Conservation (phyloP, 1,284 basidiomycete genomes). For the Microbotryum lychnidis-dioicae region DNA sequence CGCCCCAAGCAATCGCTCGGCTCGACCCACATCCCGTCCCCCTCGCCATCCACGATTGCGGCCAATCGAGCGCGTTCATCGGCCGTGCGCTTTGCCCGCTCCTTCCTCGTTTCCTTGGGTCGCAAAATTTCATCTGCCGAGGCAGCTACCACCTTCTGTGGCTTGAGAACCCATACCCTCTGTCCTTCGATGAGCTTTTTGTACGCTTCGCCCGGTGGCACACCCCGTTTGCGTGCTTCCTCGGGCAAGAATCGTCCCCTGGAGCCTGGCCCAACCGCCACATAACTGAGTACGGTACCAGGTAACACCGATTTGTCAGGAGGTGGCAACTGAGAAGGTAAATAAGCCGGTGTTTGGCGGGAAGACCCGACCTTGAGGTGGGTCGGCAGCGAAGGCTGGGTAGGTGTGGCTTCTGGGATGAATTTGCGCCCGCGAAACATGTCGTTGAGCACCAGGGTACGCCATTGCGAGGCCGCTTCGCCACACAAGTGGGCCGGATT, state of each 20-base stretch:
- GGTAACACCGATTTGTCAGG: constrained; percentile 3
- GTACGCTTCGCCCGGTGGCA: constrained; percentile 53
- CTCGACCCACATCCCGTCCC: constrained; percentile 28
- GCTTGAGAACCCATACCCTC: constrained; percentile 35
- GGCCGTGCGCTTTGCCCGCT: neutral
- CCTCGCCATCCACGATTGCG: constrained; percentile 7
- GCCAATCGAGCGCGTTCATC: neutral
- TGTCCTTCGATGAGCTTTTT: constrained; percentile 44
- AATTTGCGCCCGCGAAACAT: constrained; percentile 36
- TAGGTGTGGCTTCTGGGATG: constrained; percentile 12
- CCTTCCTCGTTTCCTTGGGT: constrained; percentile 10
- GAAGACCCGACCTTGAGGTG: constrained; percentile 2
- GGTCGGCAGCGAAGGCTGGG: constrained; percentile 19
- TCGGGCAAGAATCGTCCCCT: constrained; percentile 77
- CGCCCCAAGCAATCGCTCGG: constrained; percentile 20
- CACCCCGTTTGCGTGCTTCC: constrained; percentile 58
- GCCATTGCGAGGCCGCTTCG: constrained; percentile 30
- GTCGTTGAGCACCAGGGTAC: constrained; percentile 32
- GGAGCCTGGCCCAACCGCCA: constrained; percentile 64
- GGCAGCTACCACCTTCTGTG: neutral
- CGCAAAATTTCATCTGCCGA: neutral
- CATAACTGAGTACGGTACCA: constrained; percentile 47
- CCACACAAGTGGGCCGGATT: constrained; percentile 30
- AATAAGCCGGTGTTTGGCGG: constrained; percentile 26
- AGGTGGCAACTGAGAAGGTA: constrained; percentile 15